Evolutionary conservation across 495 filamentous ascomycete species (phyloP).

Genomic region (Xylaria intraflava): DNA sequence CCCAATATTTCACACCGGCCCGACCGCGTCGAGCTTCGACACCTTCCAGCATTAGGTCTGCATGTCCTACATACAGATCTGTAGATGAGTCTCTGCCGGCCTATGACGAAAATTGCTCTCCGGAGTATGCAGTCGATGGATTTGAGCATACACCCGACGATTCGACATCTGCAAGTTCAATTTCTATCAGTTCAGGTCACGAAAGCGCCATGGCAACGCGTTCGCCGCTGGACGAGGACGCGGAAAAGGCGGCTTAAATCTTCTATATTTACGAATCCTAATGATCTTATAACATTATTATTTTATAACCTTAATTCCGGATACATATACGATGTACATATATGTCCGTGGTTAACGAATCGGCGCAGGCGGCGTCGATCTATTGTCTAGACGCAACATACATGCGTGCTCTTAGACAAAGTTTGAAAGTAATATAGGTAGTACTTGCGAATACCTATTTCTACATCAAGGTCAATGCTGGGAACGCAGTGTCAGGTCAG

Average conservation of each 20-base stretch:
- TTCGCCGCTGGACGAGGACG: constrained; percentile 25
- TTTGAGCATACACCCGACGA: constrained; percentile 29
- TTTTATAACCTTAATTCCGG: background rate
- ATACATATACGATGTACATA: background rate
- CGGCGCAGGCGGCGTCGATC: background rate
- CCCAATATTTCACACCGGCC: background rate
- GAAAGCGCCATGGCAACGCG: constrained; percentile 12
- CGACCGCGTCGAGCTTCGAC: constrained; percentile 9
- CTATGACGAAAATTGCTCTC: constrained; percentile 31
- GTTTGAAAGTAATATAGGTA: too few species aligned
- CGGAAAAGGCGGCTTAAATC: constrained; percentile 19
- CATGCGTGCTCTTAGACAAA: too few species aligned
- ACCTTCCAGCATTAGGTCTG: constrained; percentile 23
- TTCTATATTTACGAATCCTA: background rate
- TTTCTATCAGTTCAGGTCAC: constrained; percentile 10
- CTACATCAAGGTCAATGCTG: background rate
- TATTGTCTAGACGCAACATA: background rate
- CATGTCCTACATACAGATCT: constrained; percentile 23
- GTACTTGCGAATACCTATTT: background rate
- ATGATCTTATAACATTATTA: background rate
- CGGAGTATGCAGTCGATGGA: constrained; percentile 32
- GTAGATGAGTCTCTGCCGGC: constrained; percentile 34
- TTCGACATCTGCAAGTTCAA: constrained; percentile 2
- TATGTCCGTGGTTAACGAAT: too few species aligned
- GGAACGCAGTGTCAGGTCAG: background rate